phyloP scores from a whole-genome alignment of 2,329 filamentous ascomycete genomes.

The Penicillium olsonii region DNA sequence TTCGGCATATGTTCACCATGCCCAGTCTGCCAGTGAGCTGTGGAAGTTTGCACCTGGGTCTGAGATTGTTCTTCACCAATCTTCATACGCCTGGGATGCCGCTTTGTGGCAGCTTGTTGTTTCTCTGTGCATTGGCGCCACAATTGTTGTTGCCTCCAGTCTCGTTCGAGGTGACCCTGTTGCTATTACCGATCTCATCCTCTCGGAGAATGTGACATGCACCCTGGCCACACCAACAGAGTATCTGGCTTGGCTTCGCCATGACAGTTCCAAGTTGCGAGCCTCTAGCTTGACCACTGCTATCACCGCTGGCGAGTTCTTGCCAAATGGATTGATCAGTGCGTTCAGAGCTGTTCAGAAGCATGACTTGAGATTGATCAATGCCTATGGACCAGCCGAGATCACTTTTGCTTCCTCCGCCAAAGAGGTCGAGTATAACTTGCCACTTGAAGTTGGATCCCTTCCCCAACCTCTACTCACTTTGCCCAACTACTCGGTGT shows the following conservation, averaged over 20 bases:
- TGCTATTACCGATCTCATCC: slow-evolving; percentile 19
- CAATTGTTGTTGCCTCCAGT: slow-evolving; percentile 15
- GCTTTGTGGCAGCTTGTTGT: slow-evolving; percentile 23
- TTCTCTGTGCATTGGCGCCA: slow-evolving; percentile 20
- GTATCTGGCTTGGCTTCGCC: slow-evolving; percentile 17
- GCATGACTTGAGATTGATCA: slow-evolving; percentile 18
- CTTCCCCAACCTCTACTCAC: slow-evolving; percentile 20
- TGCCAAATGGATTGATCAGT: slow-evolving; percentile 8
- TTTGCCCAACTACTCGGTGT: slow-evolving; percentile 41
- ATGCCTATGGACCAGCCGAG: slow-evolving; percentile 34
- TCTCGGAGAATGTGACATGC: slow-evolving; percentile 18
- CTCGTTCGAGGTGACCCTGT: slow-evolving; percentile 18
- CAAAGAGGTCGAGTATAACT: slow-evolving; percentile 21
- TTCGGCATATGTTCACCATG: slow-evolving; percentile 15
- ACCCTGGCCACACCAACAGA: slow-evolving; percentile 24
- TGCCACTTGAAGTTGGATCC: neutral
- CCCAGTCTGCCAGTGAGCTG: slow-evolving; percentile 8
- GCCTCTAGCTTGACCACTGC: slow-evolving; percentile 11
- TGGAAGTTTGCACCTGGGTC: slow-evolving; percentile 10
- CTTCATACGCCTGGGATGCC: slow-evolving; percentile 25
- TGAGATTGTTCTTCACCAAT: slow-evolving; percentile 25
- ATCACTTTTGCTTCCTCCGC: slow-evolving; percentile 21
- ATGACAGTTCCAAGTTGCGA: slow-evolving; percentile 11
- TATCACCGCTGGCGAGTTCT: slow-evolving; percentile 26
- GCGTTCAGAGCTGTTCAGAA: slow-evolving; percentile 17